phyloP scores from a whole-genome alignment of 805 yeast genomes.

The Helenozyma rhizophorensis region DNA sequence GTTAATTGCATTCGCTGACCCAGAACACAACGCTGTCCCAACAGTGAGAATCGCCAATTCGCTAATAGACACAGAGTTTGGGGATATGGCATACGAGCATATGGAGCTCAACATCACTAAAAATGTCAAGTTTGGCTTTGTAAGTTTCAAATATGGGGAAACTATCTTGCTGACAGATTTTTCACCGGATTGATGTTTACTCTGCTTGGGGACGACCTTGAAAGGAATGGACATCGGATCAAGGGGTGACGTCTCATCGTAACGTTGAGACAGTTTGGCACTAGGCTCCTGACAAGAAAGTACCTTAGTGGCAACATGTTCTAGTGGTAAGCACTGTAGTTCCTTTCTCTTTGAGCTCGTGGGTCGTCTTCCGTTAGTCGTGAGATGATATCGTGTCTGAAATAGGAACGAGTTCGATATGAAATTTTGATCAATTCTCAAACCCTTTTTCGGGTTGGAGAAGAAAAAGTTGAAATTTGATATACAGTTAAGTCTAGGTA shows the following conservation, averaged over 20 bases:
- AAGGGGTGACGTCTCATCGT: no score
- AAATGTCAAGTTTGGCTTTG: conserved; percentile 86
- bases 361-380: no score
- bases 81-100: conserved; percentile 90
- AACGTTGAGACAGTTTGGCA: conserved; percentile 20
- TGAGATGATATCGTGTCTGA: conserved; percentile 3
- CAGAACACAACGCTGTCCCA: conserved; percentile 86
- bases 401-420: conserved; percentile 26
- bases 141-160: conserved; percentile 70
- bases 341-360: no score
- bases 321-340: no score
- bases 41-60: conserved; percentile 68
- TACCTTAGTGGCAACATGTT: conserved; percentile 43
- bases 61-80: conserved; percentile 68
- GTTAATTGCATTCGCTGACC: conserved; percentile 94
- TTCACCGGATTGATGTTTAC: conserved; percentile 9
- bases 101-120: conserved; percentile 88
- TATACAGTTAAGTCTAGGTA: conserved; percentile 20
- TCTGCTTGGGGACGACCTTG: conserved; percentile 42
- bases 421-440: conserved; percentile 30
- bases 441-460: conserved; percentile 29
- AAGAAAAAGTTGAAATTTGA: conserved; percentile 33
- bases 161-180: conserved; percentile 13
- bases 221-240: no score
- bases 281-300: conserved; percentile 42